A percentile compares a stretch with the other conserved stretches of the same genome.
phyloP scores from a whole-genome alignment of 345 rosid genomes.

The Zanthoxylum bungeanum region DNA sequence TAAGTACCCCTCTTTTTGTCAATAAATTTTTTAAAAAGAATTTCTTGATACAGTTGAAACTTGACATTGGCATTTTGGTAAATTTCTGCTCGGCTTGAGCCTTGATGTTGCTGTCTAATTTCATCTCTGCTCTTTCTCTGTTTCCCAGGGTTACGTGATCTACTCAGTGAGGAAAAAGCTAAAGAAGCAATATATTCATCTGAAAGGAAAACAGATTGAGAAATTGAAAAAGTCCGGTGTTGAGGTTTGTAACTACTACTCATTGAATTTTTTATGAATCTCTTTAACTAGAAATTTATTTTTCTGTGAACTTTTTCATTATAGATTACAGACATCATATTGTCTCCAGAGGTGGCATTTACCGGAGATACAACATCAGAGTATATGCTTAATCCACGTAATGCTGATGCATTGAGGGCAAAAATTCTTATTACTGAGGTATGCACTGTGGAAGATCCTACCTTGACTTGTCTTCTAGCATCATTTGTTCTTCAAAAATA shows the following conservation, averaged over 20 bases:
- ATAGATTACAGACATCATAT: conserved; percentile 77
- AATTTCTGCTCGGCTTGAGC: background rate
- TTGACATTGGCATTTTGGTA: background rate
- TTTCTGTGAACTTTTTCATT: conserved; percentile 15
- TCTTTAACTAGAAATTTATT: conserved; percentile 15
- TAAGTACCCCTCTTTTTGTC: background rate
- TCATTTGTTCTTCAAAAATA: background rate
- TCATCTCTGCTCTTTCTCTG: background rate
- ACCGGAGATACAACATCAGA: conserved; percentile 95
- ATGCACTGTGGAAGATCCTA: conserved; percentile 1
- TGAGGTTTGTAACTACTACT: conserved; percentile 45
- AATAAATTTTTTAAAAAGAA: background rate
- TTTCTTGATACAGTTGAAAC: background rate
- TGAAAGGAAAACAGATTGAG: conserved; percentile 92
- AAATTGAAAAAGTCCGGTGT: conserved; percentile 87
- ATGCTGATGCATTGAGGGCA: conserved; percentile 92
- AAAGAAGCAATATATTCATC: conserved; percentile 84
- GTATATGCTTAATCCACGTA: conserved; percentile 93
- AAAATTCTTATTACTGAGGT: conserved; percentile 96
- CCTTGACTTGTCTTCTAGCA: background rate
- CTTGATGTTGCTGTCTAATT: background rate
- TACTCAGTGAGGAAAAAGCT: conserved; percentile 83
- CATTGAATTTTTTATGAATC: background rate
- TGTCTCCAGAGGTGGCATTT: conserved; percentile 91
- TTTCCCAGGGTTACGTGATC: conserved; percentile 84